Percentiles rank a stretch among this genome's conserved stretches.
These are phyloP conservation scores for Saccharomyces hybrid DNA, from an alignment of 1,139 yeast species.

Conservation along the genomic window DNA sequence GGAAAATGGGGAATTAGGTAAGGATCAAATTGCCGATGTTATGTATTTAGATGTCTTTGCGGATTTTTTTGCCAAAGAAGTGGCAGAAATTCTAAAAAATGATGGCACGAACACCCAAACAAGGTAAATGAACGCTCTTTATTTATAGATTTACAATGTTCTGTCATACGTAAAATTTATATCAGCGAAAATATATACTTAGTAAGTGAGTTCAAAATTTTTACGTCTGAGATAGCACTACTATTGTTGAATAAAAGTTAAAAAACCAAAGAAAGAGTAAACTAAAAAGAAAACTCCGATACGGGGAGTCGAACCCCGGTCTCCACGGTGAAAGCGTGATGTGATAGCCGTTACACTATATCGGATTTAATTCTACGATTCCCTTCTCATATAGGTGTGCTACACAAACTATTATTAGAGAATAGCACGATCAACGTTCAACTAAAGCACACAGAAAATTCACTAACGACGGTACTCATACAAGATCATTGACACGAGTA, in stretches of 20 bases:
- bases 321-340: slow-evolving; percentile 29
- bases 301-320: slow-evolving; percentile 31
- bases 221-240: neutral
- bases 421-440: neutral
- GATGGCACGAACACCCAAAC: neutral
- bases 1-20: slow-evolving; percentile 25
- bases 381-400: too few relatives aligned
- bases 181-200: neutral
- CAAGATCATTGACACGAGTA: neutral
- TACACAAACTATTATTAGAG: too few relatives aligned
- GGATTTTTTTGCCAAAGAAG: slow-evolving; percentile 10
- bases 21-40: slow-evolving; percentile 17
- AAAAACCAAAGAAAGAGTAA: neutral
- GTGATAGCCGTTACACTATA: slow-evolving; percentile 20
- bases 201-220: neutral
- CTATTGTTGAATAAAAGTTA: neutral
- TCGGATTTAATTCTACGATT: neutral
- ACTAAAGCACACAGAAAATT: neutral
- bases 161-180: neutral
- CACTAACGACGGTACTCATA: neutral
- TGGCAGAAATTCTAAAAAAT: neutral
- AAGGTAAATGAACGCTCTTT: neutral
- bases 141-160: neutral
- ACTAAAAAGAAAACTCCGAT: slow-evolving; percentile 7
- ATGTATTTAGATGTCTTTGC: slow-evolving; percentile 25